Evolutionary conservation across 2,329 filamentous ascomycete species (phyloP).

Genomic region (Ceratocystis cubensis): DNA sequence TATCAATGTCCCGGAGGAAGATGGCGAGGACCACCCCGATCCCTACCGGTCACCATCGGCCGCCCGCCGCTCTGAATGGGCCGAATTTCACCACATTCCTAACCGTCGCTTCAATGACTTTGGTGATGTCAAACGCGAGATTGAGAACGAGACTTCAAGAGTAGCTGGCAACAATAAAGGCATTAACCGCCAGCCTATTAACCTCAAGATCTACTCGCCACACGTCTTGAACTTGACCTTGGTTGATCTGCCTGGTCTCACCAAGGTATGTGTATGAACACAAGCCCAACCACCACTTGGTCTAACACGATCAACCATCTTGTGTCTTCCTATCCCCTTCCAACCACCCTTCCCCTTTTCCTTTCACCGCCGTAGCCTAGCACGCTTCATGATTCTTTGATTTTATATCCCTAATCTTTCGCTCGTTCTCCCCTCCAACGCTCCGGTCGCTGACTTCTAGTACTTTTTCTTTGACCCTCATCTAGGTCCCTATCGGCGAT

Average conservation of each 20-base stretch:
- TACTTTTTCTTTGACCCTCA: background rate
- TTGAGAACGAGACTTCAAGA: conserved; percentile 88
- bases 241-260: conserved; percentile 89
- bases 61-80: conserved; percentile 60
- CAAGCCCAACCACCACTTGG: background rate
- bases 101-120: conserved; percentile 86
- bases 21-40: conserved; percentile 51
- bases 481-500: conserved; percentile 84
- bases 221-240: conserved; percentile 92
- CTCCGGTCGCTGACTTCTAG: conserved; percentile 16
- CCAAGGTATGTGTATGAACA: conserved; percentile 52
- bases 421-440: background rate
- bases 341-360: background rate
- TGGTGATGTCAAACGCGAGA: conserved; percentile 83
- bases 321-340: background rate
- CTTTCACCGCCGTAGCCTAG: background rate
- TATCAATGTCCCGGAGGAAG: conserved; percentile 84
- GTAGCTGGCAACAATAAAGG: conserved; percentile 93
- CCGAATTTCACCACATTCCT: conserved; percentile 91
- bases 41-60: conserved; percentile 69
- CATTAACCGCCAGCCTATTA: conserved; percentile 94
- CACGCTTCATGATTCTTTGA: too few relatives aligned
- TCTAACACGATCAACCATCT: background rate
- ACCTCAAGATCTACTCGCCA: conserved; percentile 95
- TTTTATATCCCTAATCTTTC: background rate